These are phyloP conservation scores for Cyclanthera cordifolia DNA, from an alignment of 306 rosid species.

Conservation along the genomic window DNA sequence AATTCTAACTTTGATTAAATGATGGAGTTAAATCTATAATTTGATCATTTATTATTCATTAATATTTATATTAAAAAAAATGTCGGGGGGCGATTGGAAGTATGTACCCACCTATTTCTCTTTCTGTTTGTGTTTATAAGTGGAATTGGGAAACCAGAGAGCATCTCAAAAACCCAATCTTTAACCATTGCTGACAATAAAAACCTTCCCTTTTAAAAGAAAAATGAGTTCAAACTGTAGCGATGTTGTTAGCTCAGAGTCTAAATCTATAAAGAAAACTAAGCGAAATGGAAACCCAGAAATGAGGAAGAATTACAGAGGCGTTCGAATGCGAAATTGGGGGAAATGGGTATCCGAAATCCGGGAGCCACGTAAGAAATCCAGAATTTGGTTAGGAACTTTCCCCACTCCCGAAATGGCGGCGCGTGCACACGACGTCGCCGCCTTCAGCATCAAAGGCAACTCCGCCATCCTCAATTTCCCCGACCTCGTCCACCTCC, in stretches of 20 bases:
- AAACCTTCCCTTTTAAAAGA: no score
- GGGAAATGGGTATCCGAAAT: constrained; percentile 99
- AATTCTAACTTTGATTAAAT: no score
- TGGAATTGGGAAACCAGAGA: no score
- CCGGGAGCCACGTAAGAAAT: constrained; percentile 86
- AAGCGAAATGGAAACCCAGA: not conserved
- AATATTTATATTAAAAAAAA: no score
- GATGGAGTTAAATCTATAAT: no score
- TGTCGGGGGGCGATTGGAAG: no score
- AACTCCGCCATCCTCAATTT: constrained; percentile 72
- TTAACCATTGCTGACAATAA: no score
- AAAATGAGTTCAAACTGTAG: not conserved
- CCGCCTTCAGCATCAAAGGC: constrained; percentile 84
- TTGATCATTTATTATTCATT: no score
- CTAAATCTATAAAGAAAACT: not conserved
- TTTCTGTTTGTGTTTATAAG: no score
- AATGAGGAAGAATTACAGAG: constrained; percentile 39
- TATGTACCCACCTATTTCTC: no score
- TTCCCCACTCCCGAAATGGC: constrained; percentile 89
- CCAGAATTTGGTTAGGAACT: constrained; percentile 97
- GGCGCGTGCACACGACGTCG: constrained; percentile 92
- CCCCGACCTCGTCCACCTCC: constrained; percentile 48
- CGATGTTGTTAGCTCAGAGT: no score
- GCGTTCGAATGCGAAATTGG: constrained; percentile 91
- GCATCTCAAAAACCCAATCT: no score